A percentile compares a stretch with the other conserved stretches of the same genome.
phyloP scores from a whole-genome alignment of 2,329 filamentous ascomycete species.

The Fusarium lyarnte region DNA sequence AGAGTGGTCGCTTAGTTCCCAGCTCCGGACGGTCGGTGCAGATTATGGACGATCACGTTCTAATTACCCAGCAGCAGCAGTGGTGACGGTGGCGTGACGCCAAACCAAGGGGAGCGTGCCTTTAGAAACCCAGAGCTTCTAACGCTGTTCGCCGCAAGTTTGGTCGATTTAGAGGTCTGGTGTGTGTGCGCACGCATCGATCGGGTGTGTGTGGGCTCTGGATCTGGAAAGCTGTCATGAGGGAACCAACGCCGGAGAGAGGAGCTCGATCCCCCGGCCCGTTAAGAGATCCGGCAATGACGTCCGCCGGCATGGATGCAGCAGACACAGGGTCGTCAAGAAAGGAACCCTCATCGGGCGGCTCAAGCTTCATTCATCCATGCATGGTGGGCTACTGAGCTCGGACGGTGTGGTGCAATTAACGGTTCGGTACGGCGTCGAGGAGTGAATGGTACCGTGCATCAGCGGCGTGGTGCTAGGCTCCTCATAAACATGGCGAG shows the following conservation, averaged over 20 bases:
- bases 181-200: slow-evolving; percentile 32
- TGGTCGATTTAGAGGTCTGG: slow-evolving; percentile 28
- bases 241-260: slow-evolving; percentile 28
- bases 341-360: slow-evolving; percentile 9
- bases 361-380: slow-evolving; percentile 8
- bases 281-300: slow-evolving; percentile 36
- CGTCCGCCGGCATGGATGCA: slow-evolving; percentile 27
- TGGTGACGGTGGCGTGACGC: slow-evolving; percentile 10
- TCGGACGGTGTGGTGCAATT: slow-evolving; percentile 30
- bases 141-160: slow-evolving; percentile 19
- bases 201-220: slow-evolving; percentile 35
- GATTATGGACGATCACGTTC: slow-evolving; percentile 19
- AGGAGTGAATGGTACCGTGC: slow-evolving; percentile 13
- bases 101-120: slow-evolving; percentile 20
- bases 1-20: slow-evolving; percentile 14
- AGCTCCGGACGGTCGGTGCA: slow-evolving; percentile 24
- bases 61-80: slow-evolving; percentile 1
- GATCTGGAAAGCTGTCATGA: slow-evolving; percentile 39
- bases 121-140: slow-evolving; percentile 10
- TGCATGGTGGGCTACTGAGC: slow-evolving; percentile 10
- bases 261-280: slow-evolving; percentile 32
- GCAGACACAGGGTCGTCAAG: slow-evolving; percentile 17
- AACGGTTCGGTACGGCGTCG: slow-evolving; percentile 20
- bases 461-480: slow-evolving; percentile 33
- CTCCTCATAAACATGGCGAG: slow-evolving; percentile 30